phyloP scores from a whole-genome alignment of 257 asterid species.

The Primulina huaijiensis region DNA sequence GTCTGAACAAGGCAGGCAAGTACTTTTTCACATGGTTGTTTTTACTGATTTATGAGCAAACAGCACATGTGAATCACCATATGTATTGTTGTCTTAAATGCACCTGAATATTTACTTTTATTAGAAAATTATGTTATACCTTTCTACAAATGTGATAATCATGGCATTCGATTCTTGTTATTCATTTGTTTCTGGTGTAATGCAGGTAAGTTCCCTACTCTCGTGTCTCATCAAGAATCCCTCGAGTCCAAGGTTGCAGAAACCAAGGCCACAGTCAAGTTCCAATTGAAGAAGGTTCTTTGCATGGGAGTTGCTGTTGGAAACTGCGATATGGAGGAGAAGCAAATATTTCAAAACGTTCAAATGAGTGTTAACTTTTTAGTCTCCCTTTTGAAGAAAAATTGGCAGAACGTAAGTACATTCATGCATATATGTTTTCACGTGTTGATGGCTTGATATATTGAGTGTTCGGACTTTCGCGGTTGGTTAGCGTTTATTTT shows the following conservation, averaged over 20 bases:
- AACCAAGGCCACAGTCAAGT: constrained; percentile 25
- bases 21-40: not conserved
- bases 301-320: constrained; percentile 23
- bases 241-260: constrained; percentile 24
- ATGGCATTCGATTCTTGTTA: not conserved
- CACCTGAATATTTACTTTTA: not conserved
- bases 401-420: constrained; percentile 27
- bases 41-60: no score
- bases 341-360: constrained; percentile 15
- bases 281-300: constrained; percentile 21
- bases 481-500: not conserved
- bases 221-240: constrained; percentile 24
- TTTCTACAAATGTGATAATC: not conserved
- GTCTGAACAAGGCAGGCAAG: constrained; percentile 30
- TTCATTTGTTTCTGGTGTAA: not conserved
- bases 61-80: not conserved
- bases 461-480: not conserved
- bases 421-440: not conserved
- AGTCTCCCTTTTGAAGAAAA: constrained; percentile 23
- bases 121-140: not conserved
- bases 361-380: constrained; percentile 27
- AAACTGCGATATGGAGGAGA: constrained; percentile 10
- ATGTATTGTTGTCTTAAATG: not conserved
- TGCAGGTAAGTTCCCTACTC: constrained; percentile 28
- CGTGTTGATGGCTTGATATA: not conserved